These are phyloP conservation scores for Kwoniella sp. DNA, from an alignment of 768 basidiomycete species.

Conservation along the genomic window DNA sequence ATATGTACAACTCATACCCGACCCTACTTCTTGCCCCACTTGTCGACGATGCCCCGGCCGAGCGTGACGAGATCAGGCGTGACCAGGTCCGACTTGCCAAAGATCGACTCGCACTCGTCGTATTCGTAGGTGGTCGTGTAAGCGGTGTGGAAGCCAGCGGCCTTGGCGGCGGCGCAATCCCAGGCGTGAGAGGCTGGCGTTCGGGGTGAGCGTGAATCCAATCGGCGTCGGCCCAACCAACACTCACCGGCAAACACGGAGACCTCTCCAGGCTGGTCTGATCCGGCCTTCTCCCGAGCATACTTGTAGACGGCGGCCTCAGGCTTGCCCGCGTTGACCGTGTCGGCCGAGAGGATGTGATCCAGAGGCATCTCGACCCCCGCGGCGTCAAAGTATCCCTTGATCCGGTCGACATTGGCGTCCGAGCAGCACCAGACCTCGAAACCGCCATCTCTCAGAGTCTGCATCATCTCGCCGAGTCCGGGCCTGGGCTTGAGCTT, in stretches of 20 bases:
- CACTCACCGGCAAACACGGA: constrained; percentile 34
- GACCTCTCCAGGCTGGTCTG: constrained; percentile 31
- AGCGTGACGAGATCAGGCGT: constrained; percentile 22
- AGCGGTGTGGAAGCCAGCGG: constrained; percentile 32
- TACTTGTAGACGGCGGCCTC: constrained; percentile 32
- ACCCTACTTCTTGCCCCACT: constrained; percentile 33
- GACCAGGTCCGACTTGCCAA: constrained; percentile 31
- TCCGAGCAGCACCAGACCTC: constrained; percentile 38
- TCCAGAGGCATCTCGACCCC: constrained; percentile 32
- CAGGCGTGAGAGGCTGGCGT: constrained; percentile 31
- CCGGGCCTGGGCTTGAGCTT: constrained; percentile 26
- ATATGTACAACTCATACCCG: too few species aligned
- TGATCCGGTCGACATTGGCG: constrained; percentile 33
- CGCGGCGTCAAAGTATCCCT: constrained; percentile 36
- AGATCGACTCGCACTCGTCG: constrained; percentile 31
- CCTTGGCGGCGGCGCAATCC: constrained; percentile 32
- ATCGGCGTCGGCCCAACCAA: neutral
- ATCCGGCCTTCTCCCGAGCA: constrained; percentile 32
- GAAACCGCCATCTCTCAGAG: constrained; percentile 33
- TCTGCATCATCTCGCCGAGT: constrained; percentile 35
- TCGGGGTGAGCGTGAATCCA: neutral
- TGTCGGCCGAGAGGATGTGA: constrained; percentile 36
- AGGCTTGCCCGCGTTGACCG: constrained; percentile 32
- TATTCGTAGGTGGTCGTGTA: constrained; percentile 37
- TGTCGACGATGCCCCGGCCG: constrained; percentile 32